Percentiles rank a stretch among this genome's conserved stretches.
Evolutionary conservation across 305 asterid species (phyloP).

Genomic region (Lippia alba): DNA sequence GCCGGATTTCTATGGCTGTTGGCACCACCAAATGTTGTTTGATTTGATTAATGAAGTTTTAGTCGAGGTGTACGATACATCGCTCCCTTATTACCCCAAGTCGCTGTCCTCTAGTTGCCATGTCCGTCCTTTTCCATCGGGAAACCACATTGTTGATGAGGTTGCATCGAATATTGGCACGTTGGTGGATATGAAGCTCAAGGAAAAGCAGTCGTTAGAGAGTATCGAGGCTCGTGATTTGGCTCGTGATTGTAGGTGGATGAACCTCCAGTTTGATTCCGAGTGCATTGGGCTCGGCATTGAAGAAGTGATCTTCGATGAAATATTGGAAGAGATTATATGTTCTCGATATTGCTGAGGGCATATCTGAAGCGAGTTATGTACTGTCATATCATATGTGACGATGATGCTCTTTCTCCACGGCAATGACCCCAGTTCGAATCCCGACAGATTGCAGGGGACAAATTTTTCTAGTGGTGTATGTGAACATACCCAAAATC

Average conservation of each 20-base stretch:
- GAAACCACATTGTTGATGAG: conserved; percentile 50
- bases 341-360: conserved; percentile 34
- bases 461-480: no score
- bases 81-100: conserved; percentile 66
- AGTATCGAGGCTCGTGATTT: conserved; percentile 51
- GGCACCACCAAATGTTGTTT: conserved; percentile 72
- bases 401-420: no score
- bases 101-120: conserved; percentile 60
- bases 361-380: background rate
- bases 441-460: no score
- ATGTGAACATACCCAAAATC: no score
- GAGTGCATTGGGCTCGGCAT: conserved; percentile 66
- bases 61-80: conserved; percentile 49
- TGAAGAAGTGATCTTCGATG: conserved; percentile 66
- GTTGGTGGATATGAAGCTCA: conserved; percentile 42
- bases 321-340: conserved; percentile 60
- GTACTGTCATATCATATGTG: no score
- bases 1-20: conserved; percentile 49
- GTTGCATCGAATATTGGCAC: conserved; percentile 39
- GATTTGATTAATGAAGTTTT: conserved; percentile 71
- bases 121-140: conserved; percentile 52
- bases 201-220: conserved; percentile 49
- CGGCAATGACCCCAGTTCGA: no score
- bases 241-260: conserved; percentile 64
- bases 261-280: conserved; percentile 77